Percentiles rank a stretch among this genome's conserved stretches.
Evolutionary conservation across 192 early-diverging fungal genomes (phyloP).

Genomic region (Coemansia brasiliensis): DNA sequence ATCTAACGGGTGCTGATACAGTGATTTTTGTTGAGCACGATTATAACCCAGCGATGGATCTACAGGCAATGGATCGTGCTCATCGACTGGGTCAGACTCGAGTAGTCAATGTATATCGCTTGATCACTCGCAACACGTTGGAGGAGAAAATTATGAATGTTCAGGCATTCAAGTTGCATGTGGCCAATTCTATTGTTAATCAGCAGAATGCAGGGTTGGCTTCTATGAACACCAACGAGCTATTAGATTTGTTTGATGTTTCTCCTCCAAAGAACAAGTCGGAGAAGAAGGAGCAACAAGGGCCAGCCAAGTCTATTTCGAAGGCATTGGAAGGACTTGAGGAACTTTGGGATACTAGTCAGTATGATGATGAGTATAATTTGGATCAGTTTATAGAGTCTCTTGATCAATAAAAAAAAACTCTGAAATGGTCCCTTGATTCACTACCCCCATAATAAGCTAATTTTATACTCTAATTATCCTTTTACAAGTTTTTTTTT

Average conservation of each 20-base stretch:
- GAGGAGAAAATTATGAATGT: conserved; percentile 99
- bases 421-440: neutral
- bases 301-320: conserved; percentile 34
- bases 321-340: conserved; percentile 68
- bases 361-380: conserved; percentile 85
- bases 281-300: conserved; percentile 6
- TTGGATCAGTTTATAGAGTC: conserved; percentile 74
- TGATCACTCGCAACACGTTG: conserved; percentile 94
- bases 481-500: no score
- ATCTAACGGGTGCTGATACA: conserved; percentile 98
- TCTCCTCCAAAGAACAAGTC: conserved; percentile 32
- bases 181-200: conserved; percentile 93
- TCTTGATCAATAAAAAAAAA: conserved; percentile 30
- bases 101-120: conserved; percentile 96
- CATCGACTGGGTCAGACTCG: conserved; percentile 97
- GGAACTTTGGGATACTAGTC: conserved; percentile 86
- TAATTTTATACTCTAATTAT: no score
- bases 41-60: conserved; percentile 99
- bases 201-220: conserved; percentile 92
- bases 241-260: conserved; percentile 91
- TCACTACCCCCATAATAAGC: no score
- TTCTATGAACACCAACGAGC: conserved; percentile 95
- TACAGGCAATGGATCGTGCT: conserved; percentile 99
- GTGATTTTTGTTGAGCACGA: conserved; percentile 99
- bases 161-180: conserved; percentile 98